These are phyloP conservation scores for Miamiensis avidus DNA, from an alignment of 169 alveolate species.

Conservation along the genomic window DNA sequence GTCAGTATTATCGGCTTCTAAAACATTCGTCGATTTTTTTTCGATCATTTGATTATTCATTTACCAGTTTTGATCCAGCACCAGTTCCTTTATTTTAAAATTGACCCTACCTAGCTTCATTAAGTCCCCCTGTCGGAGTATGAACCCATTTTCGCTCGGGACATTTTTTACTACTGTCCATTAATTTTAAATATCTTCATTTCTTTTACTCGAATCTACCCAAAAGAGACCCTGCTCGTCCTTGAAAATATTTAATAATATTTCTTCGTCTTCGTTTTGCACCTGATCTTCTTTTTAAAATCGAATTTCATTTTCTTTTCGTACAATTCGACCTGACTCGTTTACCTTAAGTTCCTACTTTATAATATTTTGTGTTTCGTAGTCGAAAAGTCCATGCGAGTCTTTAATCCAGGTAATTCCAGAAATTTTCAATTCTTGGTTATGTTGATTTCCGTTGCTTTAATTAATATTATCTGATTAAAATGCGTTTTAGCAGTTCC, in stretches of 20 bases:
- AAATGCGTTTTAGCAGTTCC: background rate
- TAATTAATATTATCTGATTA: background rate
- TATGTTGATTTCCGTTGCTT: background rate
- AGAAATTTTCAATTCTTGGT: background rate
- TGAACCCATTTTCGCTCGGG: background rate
- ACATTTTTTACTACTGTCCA: background rate
- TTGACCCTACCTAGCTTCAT: background rate
- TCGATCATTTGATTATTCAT: background rate
- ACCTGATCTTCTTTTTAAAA: background rate
- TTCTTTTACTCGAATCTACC: background rate
- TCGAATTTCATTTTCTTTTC: background rate
- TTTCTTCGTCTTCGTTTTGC: background rate
- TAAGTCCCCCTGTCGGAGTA: background rate
- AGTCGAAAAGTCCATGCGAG: constrained; percentile 68
- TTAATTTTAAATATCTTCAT: background rate
- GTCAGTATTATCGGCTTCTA: background rate
- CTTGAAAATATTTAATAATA: too few species aligned
- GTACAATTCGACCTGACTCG: constrained; percentile 23
- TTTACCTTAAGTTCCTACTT: constrained; percentile 35
- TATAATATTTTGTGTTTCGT: constrained; percentile 53
- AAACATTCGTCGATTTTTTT: background rate
- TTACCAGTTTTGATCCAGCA: background rate
- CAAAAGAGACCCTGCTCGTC: background rate
- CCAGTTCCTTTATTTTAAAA: background rate
- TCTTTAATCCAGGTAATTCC: constrained; percentile 58